These are phyloP conservation scores for Aspergillus neoniger DNA, from an alignment of 2,329 filamentous ascomycete genomes.

Conservation along the genomic window DNA sequence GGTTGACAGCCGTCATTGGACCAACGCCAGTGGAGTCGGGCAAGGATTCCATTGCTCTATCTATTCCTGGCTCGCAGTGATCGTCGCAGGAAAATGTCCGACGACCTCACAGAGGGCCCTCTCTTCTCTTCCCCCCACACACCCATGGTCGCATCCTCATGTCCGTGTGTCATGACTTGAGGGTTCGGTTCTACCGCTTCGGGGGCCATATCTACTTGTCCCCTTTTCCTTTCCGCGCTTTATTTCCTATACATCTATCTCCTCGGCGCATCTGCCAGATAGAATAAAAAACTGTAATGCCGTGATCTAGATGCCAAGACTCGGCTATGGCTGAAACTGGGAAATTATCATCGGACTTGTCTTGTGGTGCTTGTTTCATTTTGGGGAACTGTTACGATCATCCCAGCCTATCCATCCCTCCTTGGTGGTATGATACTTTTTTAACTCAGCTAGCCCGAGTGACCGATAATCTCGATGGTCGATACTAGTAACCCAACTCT, in stretches of 20 bases:
- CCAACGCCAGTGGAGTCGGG: constrained; percentile 7
- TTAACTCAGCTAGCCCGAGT: neutral
- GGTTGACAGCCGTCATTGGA: constrained; percentile 13
- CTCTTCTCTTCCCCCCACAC: neutral
- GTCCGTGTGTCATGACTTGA: constrained; percentile 2
- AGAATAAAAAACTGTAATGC: neutral
- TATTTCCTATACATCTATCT: neutral
- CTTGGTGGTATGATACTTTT: neutral
- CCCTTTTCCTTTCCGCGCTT: neutral
- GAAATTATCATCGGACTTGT: neutral
- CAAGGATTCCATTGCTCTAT: constrained; percentile 20
- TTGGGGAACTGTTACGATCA: neutral
- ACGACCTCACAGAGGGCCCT: constrained; percentile 5
- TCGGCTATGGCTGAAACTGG: neutral
- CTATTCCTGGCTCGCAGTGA: constrained; percentile 24
- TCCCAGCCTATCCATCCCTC: neutral
- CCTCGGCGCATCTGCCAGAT: neutral
- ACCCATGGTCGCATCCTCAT: constrained; percentile 1
- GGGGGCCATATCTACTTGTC: neutral
- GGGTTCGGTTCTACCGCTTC: neutral
- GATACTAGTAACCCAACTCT: too few relatives aligned
- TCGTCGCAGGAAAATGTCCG: constrained; percentile 24
- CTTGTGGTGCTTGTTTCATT: neutral
- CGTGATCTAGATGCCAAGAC: too few relatives aligned
- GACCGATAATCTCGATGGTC: too few relatives aligned